phyloP scores from a whole-genome alignment of 164 flowering plant genomes.

The Magnolia changhungtana region DNA sequence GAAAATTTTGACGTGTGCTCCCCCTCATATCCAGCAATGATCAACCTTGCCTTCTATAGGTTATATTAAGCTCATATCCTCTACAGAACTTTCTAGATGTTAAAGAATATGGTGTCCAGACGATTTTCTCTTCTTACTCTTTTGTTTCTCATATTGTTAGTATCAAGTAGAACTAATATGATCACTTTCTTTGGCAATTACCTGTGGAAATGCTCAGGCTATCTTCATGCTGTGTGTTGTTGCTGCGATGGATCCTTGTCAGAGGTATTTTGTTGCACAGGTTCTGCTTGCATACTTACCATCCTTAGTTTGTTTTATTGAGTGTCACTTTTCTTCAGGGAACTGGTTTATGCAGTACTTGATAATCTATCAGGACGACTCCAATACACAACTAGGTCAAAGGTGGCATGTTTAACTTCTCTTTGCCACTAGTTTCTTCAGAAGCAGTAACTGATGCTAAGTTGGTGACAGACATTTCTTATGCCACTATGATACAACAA shows the following conservation, averaged over 20 bases:
- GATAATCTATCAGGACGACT: conserved; percentile 69
- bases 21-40: too few relatives aligned
- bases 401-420: conserved; percentile 38
- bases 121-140: background rate
- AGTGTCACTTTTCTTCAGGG: conserved; percentile 37
- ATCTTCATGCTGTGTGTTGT: conserved; percentile 74
- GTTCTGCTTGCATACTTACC: background rate
- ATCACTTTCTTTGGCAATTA: conserved; percentile 2
- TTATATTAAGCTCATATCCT: too few relatives aligned
- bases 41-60: too few relatives aligned
- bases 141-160: background rate
- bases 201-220: conserved; percentile 47
- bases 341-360: conserved; percentile 51
- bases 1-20: too few relatives aligned
- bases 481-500: background rate
- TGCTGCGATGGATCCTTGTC: conserved; percentile 77
- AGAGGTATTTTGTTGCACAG: conserved; percentile 27
- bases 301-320: background rate
- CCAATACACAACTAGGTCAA: conserved; percentile 47
- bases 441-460: background rate
- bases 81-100: too few relatives aligned
- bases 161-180: background rate
- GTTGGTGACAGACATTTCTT: background rate
- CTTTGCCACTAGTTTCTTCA: background rate
- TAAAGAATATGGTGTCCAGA: too few relatives aligned